phyloP scores from a whole-genome alignment of 495 filamentous ascomycete species.

The Apiosordaria backusii region DNA sequence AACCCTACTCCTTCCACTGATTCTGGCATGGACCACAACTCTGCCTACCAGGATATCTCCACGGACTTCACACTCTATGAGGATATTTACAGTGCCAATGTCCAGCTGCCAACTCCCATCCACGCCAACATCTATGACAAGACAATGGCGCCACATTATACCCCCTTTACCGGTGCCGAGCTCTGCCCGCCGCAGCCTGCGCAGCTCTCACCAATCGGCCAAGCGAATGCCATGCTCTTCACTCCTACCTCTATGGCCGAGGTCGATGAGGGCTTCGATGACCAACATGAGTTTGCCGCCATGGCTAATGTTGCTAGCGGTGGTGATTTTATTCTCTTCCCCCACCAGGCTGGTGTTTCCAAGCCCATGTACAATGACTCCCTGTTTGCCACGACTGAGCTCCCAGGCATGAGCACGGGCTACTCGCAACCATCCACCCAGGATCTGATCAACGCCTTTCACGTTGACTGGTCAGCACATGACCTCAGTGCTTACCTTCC shows the following conservation, averaged over 20 bases:
- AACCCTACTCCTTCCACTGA: slow-evolving; percentile 47
- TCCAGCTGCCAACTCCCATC: slow-evolving; percentile 39
- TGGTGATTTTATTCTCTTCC: slow-evolving; percentile 36
- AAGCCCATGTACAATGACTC: slow-evolving; percentile 33
- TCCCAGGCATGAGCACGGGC: slow-evolving; percentile 34
- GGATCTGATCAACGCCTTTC: slow-evolving; percentile 34
- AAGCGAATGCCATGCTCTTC: slow-evolving; percentile 62
- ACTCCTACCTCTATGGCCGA: slow-evolving; percentile 52
- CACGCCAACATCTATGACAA: slow-evolving; percentile 38
- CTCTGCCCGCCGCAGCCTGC: slow-evolving; percentile 38
- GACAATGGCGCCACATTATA: slow-evolving; percentile 35
- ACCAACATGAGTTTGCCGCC: slow-evolving; percentile 29
- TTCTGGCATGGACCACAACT: slow-evolving; percentile 42
- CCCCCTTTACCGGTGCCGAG: slow-evolving; percentile 31
- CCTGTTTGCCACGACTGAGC: slow-evolving; percentile 34
- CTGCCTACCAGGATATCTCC: slow-evolving; percentile 45
- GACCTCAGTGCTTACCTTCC: slow-evolving; percentile 33
- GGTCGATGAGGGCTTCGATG: slow-evolving; percentile 50
- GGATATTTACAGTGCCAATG: slow-evolving; percentile 54
- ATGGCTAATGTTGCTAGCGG: slow-evolving; percentile 22
- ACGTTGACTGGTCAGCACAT: slow-evolving; percentile 41
- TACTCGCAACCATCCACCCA: slow-evolving; percentile 43
- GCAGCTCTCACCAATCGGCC: slow-evolving; percentile 60
- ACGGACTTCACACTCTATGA: slow-evolving; percentile 48
- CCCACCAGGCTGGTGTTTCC: slow-evolving; percentile 21